Evolutionary conservation across 345 rosid species (phyloP).

Genomic region (Balakata baccata): DNA sequence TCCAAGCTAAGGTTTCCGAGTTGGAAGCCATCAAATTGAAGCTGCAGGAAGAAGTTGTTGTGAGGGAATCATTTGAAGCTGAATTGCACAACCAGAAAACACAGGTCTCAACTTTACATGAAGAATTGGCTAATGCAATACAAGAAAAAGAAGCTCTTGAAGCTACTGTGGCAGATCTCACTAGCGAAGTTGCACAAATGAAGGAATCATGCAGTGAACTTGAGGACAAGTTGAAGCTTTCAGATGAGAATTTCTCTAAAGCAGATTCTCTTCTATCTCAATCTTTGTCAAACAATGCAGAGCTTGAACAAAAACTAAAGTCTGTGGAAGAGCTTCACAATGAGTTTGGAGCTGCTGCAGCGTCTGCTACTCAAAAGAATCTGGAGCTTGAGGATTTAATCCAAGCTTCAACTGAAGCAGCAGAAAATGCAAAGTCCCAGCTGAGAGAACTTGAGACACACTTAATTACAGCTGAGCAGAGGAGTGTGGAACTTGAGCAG

Average conservation of each 20-base stretch:
- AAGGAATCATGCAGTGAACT: slow-evolving; percentile 53
- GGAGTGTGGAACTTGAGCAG: slow-evolving; percentile 71
- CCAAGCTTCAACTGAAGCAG: slow-evolving; percentile 52
- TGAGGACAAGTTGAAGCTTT: slow-evolving; percentile 59
- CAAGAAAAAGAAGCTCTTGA: slow-evolving; percentile 64
- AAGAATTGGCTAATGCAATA: slow-evolving; percentile 30
- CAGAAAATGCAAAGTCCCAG: slow-evolving; percentile 60
- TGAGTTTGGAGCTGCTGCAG: slow-evolving; percentile 59
- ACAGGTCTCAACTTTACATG: slow-evolving; percentile 30
- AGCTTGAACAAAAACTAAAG: slow-evolving; percentile 71
- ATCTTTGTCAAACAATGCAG: slow-evolving; percentile 62
- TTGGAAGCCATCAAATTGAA: slow-evolving; percentile 46
- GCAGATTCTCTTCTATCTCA: slow-evolving; percentile 67
- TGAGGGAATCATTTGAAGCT: slow-evolving; percentile 44
- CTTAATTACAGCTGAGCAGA: slow-evolving; percentile 62
- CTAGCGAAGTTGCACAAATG: slow-evolving; percentile 33
- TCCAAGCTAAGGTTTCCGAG: slow-evolving; percentile 52
- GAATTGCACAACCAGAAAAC: slow-evolving; percentile 38
- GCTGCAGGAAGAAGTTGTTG: slow-evolving; percentile 49
- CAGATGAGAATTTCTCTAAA: slow-evolving; percentile 60
- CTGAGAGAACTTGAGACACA: slow-evolving; percentile 63
- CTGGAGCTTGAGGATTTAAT: slow-evolving; percentile 67
- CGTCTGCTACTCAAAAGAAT: slow-evolving; percentile 64
- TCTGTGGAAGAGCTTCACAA: slow-evolving; percentile 59
- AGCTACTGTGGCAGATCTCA: slow-evolving; percentile 49